Conservation (phyloP, 2,329 filamentous ascomycete species). For the Lojkania enalia region DNA sequence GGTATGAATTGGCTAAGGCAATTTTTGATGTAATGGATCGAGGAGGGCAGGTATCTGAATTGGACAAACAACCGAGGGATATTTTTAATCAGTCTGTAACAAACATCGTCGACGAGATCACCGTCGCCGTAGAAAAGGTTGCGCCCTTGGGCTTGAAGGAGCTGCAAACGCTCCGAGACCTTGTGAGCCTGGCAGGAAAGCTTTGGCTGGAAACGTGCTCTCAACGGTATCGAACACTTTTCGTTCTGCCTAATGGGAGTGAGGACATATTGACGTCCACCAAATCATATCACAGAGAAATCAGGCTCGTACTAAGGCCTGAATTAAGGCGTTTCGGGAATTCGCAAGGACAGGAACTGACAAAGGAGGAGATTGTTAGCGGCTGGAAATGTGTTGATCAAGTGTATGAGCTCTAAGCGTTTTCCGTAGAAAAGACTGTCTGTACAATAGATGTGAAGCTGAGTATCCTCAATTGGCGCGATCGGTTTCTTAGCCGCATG, state of each 20-base stretch:
- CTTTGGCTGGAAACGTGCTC: constrained; percentile 20
- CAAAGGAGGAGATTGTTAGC: constrained; percentile 11
- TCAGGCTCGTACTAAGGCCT: constrained; percentile 16
- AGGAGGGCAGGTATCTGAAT: neutral
- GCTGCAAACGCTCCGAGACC: constrained; percentile 3
- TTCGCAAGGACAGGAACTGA: constrained; percentile 15
- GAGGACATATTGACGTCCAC: constrained; percentile 6
- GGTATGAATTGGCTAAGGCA: constrained; percentile 13
- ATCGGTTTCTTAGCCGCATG: too few species aligned
- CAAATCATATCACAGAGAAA: neutral
- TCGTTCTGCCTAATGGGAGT: constrained; percentile 7
- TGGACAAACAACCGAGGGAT: constrained; percentile 6
- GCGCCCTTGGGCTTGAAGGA: constrained; percentile 8
- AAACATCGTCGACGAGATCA: constrained; percentile 3
- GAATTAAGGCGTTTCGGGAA: constrained; percentile 19
- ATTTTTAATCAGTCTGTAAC: constrained; percentile 6
- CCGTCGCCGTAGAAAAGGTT: constrained; percentile 4
- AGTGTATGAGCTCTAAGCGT: constrained; percentile 2
- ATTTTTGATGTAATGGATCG: constrained; percentile 7
- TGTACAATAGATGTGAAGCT: too few species aligned
- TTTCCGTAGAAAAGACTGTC: too few species aligned
- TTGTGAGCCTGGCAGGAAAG: constrained; percentile 13
- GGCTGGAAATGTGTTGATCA: constrained; percentile 11
- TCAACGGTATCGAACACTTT: constrained; percentile 15
- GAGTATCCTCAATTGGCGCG: too few species aligned